Base-by-base conservation (phyloP, 495 filamentous ascomycete genomes). In the Friedmanniomyces simplex region DNA sequence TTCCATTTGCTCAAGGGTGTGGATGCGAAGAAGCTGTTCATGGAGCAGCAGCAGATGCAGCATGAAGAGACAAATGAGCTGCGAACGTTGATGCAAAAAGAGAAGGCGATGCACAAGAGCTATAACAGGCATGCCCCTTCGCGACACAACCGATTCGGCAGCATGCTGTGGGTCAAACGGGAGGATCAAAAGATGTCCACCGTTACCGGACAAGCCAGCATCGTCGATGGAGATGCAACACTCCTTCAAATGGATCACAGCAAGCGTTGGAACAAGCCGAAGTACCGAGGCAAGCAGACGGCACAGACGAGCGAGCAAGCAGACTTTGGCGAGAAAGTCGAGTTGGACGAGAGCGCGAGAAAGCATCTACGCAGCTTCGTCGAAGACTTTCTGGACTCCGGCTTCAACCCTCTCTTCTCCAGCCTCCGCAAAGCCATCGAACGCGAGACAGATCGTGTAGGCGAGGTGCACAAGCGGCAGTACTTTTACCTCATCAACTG, bases 161-260 rank as follows among this genome's bases (percentile, higher is more conserved):
- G 90, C 14, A 96, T 96, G 85, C 84, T 95, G 20, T 97, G 94
- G 93, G 82, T 99, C 41, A 89, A 96, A 72, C 77, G 88, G 50
- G 86, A 87, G 54, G 87, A 93, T 66, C 75, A 78, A 8, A 79
- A 80, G 62, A 75, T 91, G 47, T 83, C 87, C 6, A 91, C 90
- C 0, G 82, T 99, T 1, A 88, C 88, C 1, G 94, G 94, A 10
- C 94, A 97, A 67, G 82, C 86, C 61, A 82, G 84, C 16, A 77
- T 97, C 52, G 78, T 83, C 22, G 82, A 91, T 59, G 76, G 78
- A n/a, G 80, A 87, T 51, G 75, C 79, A 10, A 84, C 82, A n/a
- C 73, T 90, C 47, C 72, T 78, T 25, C 91, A 95, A 69, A 94
- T 97, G 85, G 94, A 99, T 66, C 82, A 80, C 50, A 83, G 77